Conservation (phyloP, 1,139 yeast species). For the Sugiyamaella sp. region DNA sequence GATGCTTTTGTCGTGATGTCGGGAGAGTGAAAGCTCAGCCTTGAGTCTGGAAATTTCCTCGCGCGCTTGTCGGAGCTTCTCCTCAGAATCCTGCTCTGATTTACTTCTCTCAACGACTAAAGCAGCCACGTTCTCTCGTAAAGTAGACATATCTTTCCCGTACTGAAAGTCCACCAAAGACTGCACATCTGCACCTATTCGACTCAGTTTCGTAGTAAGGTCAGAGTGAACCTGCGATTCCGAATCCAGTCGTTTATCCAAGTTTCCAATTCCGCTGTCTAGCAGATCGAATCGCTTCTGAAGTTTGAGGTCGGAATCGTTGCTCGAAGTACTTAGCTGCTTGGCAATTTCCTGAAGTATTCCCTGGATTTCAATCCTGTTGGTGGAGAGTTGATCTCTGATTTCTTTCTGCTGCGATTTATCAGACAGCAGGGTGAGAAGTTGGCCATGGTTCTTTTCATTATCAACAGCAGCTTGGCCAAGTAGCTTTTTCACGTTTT, state of each 20-base stretch:
- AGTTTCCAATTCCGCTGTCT: background rate
- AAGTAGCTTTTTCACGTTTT: background rate
- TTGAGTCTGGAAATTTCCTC: constrained; percentile 9
- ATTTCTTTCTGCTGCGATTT: background rate
- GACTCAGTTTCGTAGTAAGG: constrained; percentile 11
- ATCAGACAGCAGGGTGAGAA: background rate
- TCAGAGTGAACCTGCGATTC: background rate
- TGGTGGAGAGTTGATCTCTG: background rate
- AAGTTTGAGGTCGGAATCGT: background rate
- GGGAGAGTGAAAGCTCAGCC: constrained; percentile 25
- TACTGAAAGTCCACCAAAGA: constrained; percentile 33
- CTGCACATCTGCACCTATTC: constrained; percentile 31
- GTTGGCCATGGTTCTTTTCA: background rate
- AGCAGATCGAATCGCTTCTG: background rate
- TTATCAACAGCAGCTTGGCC: background rate
- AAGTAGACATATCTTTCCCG: constrained; percentile 24
- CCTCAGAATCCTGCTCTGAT: constrained; percentile 12
- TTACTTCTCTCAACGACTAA: constrained; percentile 10
- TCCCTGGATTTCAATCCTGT: background rate
- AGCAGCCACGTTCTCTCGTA: constrained; percentile 23
- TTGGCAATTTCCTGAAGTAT: background rate
- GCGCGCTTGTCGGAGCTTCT: constrained; percentile 19
- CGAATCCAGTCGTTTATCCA: background rate
- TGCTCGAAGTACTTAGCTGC: background rate
- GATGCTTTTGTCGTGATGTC: constrained; percentile 17